Evolutionary conservation across 2,329 filamentous ascomycete species (phyloP).

Genomic region (Domatiomyces globalis): DNA sequence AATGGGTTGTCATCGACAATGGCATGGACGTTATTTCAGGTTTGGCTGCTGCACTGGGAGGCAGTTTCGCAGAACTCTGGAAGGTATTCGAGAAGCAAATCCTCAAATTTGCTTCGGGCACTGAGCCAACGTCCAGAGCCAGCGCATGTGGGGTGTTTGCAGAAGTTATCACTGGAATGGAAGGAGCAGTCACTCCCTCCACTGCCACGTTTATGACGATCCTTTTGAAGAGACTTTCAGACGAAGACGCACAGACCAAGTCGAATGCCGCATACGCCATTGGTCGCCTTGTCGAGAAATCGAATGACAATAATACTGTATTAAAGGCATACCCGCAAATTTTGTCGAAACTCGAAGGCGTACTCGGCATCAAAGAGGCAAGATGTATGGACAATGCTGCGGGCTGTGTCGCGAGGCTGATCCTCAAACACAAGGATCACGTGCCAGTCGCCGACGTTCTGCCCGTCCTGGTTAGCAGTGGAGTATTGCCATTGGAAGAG

Average conservation of each 20-base stretch:
- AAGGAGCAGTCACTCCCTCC: conserved; percentile 63
- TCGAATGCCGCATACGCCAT: conserved; percentile 90
- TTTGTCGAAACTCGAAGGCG: conserved; percentile 70
- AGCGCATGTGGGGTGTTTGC: conserved; percentile 85
- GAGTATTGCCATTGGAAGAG: conserved; percentile 69
- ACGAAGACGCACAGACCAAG: conserved; percentile 82
- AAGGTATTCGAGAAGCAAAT: conserved; percentile 91
- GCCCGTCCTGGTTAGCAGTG: conserved; percentile 53
- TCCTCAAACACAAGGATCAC: conserved; percentile 69
- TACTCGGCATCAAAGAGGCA: conserved; percentile 62
- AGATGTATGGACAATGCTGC: conserved; percentile 85
- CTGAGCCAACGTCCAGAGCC: conserved; percentile 74
- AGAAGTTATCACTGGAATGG: conserved; percentile 79
- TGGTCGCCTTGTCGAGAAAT: conserved; percentile 72
- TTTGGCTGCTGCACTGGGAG: conserved; percentile 66
- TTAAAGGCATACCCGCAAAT: conserved; percentile 63
- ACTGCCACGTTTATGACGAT: conserved; percentile 64
- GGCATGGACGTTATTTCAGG: conserved; percentile 82
- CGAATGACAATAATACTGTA: conserved; percentile 58
- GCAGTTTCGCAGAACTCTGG: conserved; percentile 74
- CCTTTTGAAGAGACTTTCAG: conserved; percentile 70
- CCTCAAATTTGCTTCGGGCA: conserved; percentile 72
- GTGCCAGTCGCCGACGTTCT: conserved; percentile 71
- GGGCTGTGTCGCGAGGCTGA: conserved; percentile 83
- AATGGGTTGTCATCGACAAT: conserved; percentile 93